phyloP scores from a whole-genome alignment of 2,329 filamentous ascomycete genomes.

The Tricladium varicosporioides region DNA sequence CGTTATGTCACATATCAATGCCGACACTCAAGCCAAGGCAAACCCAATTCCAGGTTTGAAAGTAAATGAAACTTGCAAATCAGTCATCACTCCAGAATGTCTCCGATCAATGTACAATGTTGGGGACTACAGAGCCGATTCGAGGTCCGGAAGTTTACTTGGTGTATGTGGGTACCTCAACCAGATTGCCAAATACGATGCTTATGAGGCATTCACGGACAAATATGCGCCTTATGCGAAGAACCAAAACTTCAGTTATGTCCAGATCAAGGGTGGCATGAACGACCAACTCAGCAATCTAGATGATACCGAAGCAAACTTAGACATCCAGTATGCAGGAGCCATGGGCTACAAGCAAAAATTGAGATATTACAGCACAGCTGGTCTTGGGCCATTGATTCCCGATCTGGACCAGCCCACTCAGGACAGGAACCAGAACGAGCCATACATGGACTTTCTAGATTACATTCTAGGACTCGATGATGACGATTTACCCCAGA shows the following conservation, averaged over 20 bases:
- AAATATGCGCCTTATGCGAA: constrained; percentile 21
- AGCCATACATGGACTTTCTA: constrained; percentile 64
- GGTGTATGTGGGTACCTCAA: constrained; percentile 54
- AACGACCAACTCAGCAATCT: constrained; percentile 35
- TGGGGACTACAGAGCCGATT: constrained; percentile 47
- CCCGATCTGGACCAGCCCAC: constrained; percentile 44
- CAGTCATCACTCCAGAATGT: constrained; percentile 35
- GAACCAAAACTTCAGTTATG: constrained; percentile 28
- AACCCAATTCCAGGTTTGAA: constrained; percentile 25
- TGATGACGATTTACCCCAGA: constrained; percentile 51
- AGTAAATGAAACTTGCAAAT: constrained; percentile 27
- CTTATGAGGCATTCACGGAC: constrained; percentile 20
- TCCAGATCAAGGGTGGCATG: constrained; percentile 34
- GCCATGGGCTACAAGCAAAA: constrained; percentile 50
- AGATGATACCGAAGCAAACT: constrained; percentile 50
- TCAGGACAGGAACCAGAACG: constrained; percentile 56
- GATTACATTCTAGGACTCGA: constrained; percentile 52
- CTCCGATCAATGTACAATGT: constrained; percentile 35
- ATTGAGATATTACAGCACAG: constrained; percentile 53
- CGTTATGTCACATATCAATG: constrained; percentile 1
- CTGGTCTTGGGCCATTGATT: constrained; percentile 43
- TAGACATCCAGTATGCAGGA: constrained; percentile 50
- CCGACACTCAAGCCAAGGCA: not conserved
- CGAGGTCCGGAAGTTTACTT: constrained; percentile 43
- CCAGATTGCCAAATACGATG: constrained; percentile 23